Conservation (phyloP, 1,284 basidiomycete genomes). For the Taiwanofungus camphoratus region DNA sequence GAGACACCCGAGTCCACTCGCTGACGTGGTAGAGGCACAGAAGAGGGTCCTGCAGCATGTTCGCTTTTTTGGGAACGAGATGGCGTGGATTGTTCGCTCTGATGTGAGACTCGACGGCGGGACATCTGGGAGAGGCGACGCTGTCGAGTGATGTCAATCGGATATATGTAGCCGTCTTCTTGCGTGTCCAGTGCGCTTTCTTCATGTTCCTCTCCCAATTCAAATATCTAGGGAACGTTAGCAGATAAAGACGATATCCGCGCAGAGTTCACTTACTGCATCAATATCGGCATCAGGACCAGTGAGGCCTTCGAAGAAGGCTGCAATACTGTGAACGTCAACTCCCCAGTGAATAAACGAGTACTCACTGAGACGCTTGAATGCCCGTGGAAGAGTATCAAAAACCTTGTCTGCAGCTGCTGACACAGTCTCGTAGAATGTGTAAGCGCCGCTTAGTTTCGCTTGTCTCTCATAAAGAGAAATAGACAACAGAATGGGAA, state of each 20-base stretch:
- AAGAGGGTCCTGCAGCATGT: slow-evolving; percentile 18
- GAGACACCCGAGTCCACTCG: slow-evolving; percentile 44
- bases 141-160: slow-evolving; percentile 22
- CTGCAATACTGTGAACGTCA: slow-evolving; percentile 3
- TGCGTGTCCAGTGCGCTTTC: slow-evolving; percentile 47
- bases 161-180: slow-evolving; percentile 28
- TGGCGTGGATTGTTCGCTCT: slow-evolving; percentile 13
- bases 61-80: slow-evolving; percentile 11
- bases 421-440: slow-evolving; percentile 67
- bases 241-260: slow-evolving; percentile 1
- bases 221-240: slow-evolving; percentile 60
- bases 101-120: slow-evolving; percentile 21
- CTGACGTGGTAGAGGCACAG: slow-evolving; percentile 29
- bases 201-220: slow-evolving; percentile 45
- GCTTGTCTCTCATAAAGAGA: slow-evolving; percentile 82
- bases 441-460: slow-evolving; percentile 53
- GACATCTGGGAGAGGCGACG: slow-evolving; percentile 30
- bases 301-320: slow-evolving; percentile 71
- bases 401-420: slow-evolving; percentile 62
- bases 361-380: slow-evolving; percentile 67
- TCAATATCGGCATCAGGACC: slow-evolving; percentile 75
- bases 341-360: slow-evolving; percentile 3
- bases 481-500: slow-evolving; percentile 80
- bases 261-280: slow-evolving; percentile 39
- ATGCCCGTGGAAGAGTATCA: slow-evolving; percentile 63